Percentiles rank a stretch among this genome's conserved stretches.
Conservation (phyloP, 2,329 filamentous ascomycete species). For the Tolypocladium ovalisporum region DNA sequence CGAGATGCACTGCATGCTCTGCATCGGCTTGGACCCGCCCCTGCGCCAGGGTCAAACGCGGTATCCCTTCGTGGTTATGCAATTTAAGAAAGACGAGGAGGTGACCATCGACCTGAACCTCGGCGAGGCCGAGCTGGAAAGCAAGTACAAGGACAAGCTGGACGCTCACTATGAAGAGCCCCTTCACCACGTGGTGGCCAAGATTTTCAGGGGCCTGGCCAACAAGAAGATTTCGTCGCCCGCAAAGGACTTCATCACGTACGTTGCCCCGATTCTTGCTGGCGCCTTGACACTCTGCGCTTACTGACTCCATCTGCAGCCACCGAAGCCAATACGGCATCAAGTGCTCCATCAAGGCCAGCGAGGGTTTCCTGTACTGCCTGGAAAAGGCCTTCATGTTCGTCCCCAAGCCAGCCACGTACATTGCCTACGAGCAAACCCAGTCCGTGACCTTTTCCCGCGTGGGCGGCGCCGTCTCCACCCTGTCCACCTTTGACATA, state of each 20-base stretch:
- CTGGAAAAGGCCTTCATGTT: conserved; percentile 98
- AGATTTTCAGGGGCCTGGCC: conserved; percentile 88
- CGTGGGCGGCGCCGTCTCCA: conserved; percentile 86
- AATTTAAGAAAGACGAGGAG: conserved; percentile 96
- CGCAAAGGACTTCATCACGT: conserved; percentile 85
- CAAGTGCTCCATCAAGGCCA: conserved; percentile 99
- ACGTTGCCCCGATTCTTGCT: conserved; percentile 17
- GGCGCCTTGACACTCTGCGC: neutral
- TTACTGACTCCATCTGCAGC: conserved; percentile 22
- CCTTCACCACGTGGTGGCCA: conserved; percentile 84
- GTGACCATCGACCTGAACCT: conserved; percentile 95
- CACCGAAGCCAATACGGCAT: conserved; percentile 92
- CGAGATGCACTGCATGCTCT: conserved; percentile 89
- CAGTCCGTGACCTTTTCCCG: conserved; percentile 89
- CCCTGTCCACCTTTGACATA: conserved; percentile 94
- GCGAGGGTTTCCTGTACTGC: conserved; percentile 94
- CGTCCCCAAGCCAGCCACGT: conserved; percentile 94
- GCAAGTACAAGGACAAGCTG: conserved; percentile 81
- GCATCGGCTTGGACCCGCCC: conserved; percentile 86
- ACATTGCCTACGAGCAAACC: conserved; percentile 91
- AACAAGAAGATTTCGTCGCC: conserved; percentile 93
- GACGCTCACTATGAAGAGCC: conserved; percentile 86
- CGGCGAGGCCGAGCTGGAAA: conserved; percentile 75
- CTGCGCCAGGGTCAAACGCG: conserved; percentile 93
- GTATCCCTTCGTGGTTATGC: conserved; percentile 98